These are phyloP conservation scores for Hypoxylon fragiforme DNA, from an alignment of 495 filamentous ascomycete species.

Conservation along the genomic window DNA sequence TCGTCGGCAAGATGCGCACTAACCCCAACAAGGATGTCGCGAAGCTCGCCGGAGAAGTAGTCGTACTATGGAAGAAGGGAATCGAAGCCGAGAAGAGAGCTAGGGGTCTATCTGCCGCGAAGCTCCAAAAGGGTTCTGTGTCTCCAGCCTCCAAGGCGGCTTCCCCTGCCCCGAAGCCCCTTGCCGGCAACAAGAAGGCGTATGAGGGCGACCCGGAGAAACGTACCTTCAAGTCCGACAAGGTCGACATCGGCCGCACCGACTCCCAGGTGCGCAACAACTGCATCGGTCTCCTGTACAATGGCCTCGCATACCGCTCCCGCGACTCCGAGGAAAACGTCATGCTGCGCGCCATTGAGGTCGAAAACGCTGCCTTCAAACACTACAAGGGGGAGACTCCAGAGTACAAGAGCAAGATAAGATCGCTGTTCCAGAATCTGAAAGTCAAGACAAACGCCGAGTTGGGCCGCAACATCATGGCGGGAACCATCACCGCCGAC, in stretches of 20 bases:
- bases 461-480: constrained; percentile 74
- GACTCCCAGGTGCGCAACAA: constrained; percentile 72
- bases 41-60: constrained; percentile 73
- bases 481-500: constrained; percentile 68
- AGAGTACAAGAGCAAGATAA: constrained; percentile 81
- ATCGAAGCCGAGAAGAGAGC: constrained; percentile 70
- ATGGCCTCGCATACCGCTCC: constrained; percentile 68
- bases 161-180: constrained; percentile 48
- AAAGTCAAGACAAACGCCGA: constrained; percentile 85
- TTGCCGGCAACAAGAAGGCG: constrained; percentile 53
- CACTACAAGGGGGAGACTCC: constrained; percentile 66
- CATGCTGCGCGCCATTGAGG: constrained; percentile 66
- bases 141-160: constrained; percentile 41
- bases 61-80: constrained; percentile 82
- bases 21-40: constrained; percentile 78
- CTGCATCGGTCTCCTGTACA: constrained; percentile 89
- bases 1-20: constrained; percentile 79
- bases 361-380: constrained; percentile 73
- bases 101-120: constrained; percentile 53
- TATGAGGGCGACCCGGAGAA: constrained; percentile 75
- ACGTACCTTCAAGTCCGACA: constrained; percentile 78
- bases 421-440: constrained; percentile 88
- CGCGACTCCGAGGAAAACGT: constrained; percentile 60
- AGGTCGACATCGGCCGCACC: constrained; percentile 70
- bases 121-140: constrained; percentile 35